Evolutionary conservation across 257 asterid species (phyloP), one percentile per base, ranked within the genome.

Genomic region (Knoxia roxburghii): DNA sequence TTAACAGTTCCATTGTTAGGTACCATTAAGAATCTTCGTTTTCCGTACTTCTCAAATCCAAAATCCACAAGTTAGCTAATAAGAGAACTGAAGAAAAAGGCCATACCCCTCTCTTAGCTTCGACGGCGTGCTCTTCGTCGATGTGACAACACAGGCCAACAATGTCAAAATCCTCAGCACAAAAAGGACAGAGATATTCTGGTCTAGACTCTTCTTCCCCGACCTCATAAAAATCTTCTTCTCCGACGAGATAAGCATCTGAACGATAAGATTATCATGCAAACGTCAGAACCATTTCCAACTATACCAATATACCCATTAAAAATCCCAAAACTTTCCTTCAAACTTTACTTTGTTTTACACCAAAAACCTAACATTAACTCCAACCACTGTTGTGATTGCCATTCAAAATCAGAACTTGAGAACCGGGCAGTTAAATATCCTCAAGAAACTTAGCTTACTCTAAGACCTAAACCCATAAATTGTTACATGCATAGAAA

Each of bases 71-170:
- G 32, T 50, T n/a, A 56, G 54, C 21, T 35, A 70, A 66, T 27
- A 21, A 13, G 57, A 52, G 67, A 27, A 60, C 26, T 1, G 13
- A 6, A 23, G 11, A 23, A 21, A 67, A 21, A 74, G 58, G 40
- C 30, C 6, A n/a, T 86, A 91, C 97, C 91, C 96, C 96, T 65
- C 85, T 86, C 81, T 84, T 91, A 59, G 95, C 87, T 79, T 87
- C 94, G 29, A 86, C 26, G 17, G 95, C 73, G 64, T 91, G 98
- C 58, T 85, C 95, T 75, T 89, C 96, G 53, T 91, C 98, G 49
- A 91, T 73, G 77, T 89, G 98, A 76, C 98, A 91, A 68, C 95
- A 91, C 30, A 91, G 88, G 52, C 96, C 96, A 62, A 91, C 85
- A 64, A 89, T 82, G 75, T 91, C 98, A 69, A 84, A 89, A 61